Base-by-base conservation (phyloP, 768 basidiomycete genomes). In the Boletus rubropictus region DNA sequence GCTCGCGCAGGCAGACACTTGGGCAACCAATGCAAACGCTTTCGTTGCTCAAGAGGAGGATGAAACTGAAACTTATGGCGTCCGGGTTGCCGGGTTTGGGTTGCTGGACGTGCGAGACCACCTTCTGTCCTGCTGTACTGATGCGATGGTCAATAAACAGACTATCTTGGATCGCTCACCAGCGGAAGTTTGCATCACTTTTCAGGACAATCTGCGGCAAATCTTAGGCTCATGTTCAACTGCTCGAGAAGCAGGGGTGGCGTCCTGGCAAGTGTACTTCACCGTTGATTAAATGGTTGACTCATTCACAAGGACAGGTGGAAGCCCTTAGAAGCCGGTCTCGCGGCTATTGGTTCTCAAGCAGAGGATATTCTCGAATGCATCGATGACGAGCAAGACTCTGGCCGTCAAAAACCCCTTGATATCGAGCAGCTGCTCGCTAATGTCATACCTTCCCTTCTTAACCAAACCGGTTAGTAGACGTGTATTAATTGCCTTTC, bases 1-100 rank as follows among this genome's bases (percentile, higher is more conserved):
- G 34, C 11, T 40, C 44, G 48, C 22, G 24, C 51, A 97, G 92
- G 92, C 93, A 61, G 90, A 93, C 25, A 85, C 81, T 14, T 98
- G 95, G 95, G 79, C 81, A 3, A 79, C 75, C 44, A 87, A 96
- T 56, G 82, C 89, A 4, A 97, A 98, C 55, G 81, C 86, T 3
- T 98, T 98, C 59, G 83, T 98, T 25, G 85, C 86, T 21, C 91
- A 98, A 61, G 94, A 97, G 59, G 91, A 96, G 44, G 95, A 97
- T 50, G 92, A 95, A 51, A 83, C 83, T 1, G 81, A 87, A 44
- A 62, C 75, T 2, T 94, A 92, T 60, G 89, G 87, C 45, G 76
- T 91, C 28, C 78, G 96, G 29, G 79, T 89, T 2, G 86, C 89
- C 4, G 84, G 84, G 3, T 84, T 92, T 56, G 95, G 97, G 59